Conservation (phyloP, 164 flowering plant species). For the Magnolia changhungtana region DNA sequence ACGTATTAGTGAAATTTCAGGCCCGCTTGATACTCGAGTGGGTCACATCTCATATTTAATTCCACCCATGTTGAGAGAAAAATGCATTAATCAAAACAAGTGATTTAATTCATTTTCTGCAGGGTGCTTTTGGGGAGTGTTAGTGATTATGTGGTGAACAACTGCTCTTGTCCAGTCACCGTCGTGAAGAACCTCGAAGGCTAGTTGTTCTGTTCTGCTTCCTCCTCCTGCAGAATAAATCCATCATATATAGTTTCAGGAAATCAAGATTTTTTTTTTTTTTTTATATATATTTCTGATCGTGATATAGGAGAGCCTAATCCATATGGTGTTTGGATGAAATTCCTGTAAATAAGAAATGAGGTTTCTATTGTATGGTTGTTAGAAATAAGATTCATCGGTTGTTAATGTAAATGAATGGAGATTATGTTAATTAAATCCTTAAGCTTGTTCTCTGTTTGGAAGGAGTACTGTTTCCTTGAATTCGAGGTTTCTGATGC, state of each 20-base stretch:
- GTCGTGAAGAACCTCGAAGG: constrained; percentile 59
- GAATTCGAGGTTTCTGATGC: too few species aligned
- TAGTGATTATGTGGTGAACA: constrained; percentile 77
- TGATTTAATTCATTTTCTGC: constrained; percentile 16
- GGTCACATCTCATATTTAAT: too few species aligned
- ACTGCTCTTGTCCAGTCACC: constrained; percentile 82
- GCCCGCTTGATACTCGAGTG: too few species aligned
- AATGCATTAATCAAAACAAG: too few species aligned
- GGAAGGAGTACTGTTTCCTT: too few species aligned
- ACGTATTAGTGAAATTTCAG: too few species aligned
- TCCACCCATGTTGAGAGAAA: too few species aligned
- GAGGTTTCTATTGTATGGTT: background rate
- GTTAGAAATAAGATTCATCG: background rate
- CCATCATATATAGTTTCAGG: background rate
- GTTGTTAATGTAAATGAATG: background rate
- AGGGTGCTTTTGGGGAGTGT: constrained; percentile 92
- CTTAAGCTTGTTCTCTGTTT: too few species aligned
- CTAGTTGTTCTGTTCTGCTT: constrained; percentile 4
- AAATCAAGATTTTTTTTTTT: background rate
- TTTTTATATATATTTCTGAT: too few species aligned
- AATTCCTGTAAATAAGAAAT: background rate
- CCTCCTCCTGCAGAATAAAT: background rate
- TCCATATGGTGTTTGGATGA: too few species aligned
- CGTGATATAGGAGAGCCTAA: too few species aligned
- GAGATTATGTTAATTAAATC: too few species aligned